Evolutionary conservation across 371 early-diverging fungal genomes (phyloP).

Genomic region (Enteropsectra breve): DNA sequence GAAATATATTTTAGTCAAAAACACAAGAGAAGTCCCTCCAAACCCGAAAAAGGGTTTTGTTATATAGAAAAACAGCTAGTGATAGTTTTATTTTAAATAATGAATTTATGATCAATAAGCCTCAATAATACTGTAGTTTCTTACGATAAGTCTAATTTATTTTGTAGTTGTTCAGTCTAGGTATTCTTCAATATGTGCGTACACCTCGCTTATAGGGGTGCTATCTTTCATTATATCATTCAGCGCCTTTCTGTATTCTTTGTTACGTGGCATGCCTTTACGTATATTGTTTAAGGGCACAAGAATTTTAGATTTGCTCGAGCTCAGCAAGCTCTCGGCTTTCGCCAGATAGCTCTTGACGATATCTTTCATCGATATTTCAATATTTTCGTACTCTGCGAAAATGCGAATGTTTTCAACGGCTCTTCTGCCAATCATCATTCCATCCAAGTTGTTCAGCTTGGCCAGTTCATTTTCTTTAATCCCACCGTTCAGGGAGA

Average conservation of each 20-base stretch:
- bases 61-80: too few relatives aligned
- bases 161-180: background rate
- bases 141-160: too few relatives aligned
- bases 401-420: conserved; percentile 56
- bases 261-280: conserved; percentile 16
- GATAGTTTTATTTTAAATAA: too few relatives aligned
- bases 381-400: background rate
- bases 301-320: conserved; percentile 11
- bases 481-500: conserved; percentile 74
- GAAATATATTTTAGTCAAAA: too few relatives aligned
- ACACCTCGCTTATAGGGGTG: background rate
- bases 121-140: too few relatives aligned
- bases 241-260: conserved; percentile 5
- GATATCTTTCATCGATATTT: background rate
- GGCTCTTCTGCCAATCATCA: conserved; percentile 60
- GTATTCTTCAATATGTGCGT: background rate
- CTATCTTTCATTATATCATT: conserved; percentile 1
- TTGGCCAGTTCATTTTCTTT: conserved; percentile 29
- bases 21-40: too few relatives aligned
- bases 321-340: background rate
- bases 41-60: too few relatives aligned
- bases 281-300: conserved; percentile 16
- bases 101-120: too few relatives aligned
- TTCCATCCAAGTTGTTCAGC: conserved; percentile 51
- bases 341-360: conserved; percentile 1